Evolutionary conservation across 208 protist genomes (phyloP).

Genomic region (Leishmania arabica): DNA sequence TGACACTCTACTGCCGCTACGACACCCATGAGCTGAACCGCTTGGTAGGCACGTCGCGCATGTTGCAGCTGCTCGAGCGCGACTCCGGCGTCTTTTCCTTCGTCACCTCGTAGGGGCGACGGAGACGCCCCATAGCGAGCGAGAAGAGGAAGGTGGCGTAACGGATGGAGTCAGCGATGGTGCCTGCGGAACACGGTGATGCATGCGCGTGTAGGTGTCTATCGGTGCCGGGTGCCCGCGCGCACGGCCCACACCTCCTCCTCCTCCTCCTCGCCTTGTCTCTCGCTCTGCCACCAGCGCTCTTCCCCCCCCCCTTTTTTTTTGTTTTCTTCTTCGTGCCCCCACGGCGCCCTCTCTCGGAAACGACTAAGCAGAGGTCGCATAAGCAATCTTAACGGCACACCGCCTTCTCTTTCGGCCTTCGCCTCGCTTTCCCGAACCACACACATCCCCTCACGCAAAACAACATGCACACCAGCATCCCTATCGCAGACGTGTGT

Average conservation of each 20-base stretch:
- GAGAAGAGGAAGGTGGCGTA: not conserved
- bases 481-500: not conserved
- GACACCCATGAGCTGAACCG: slow-evolving; percentile 93
- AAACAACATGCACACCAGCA: not conserved
- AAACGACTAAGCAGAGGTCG: not conserved
- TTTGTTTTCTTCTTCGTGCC: too few relatives aligned
- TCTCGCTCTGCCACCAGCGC: too few relatives aligned
- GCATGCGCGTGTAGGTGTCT: not conserved
- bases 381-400: not conserved
- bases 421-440: not conserved
- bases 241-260: not conserved
- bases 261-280: too few relatives aligned
- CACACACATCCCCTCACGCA: not conserved
- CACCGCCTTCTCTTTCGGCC: not conserved
- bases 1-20: slow-evolving; percentile 92
- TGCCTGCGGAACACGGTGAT: not conserved
- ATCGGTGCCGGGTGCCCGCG: not conserved
- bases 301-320: too few relatives aligned
- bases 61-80: slow-evolving; percentile 73
- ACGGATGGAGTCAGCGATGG: not conserved
- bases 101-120: slow-evolving; percentile 56
- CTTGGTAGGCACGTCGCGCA: slow-evolving; percentile 87
- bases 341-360: too few relatives aligned
- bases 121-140: not conserved
- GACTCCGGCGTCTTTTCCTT: slow-evolving; percentile 82